A percentile compares a stretch with the other conserved stretches of the same genome.
phyloP scores from a whole-genome alignment of 2,329 filamentous ascomycete species.

The Lachnellula willkommii region DNA sequence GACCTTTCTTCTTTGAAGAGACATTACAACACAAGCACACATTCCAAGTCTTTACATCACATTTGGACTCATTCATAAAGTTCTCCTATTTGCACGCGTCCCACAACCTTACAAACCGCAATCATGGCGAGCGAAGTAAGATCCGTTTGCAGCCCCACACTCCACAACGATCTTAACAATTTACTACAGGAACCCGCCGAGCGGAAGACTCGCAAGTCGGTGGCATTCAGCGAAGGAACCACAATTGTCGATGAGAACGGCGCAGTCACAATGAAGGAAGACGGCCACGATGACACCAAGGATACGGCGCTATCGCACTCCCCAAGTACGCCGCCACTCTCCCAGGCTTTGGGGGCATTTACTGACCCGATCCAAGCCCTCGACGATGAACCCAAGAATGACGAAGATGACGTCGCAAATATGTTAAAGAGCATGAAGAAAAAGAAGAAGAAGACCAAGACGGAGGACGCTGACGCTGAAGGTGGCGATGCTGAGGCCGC shows the following conservation, averaged over 20 bases:
- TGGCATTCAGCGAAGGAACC: slow-evolving; percentile 85
- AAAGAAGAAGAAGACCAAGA: slow-evolving; percentile 81
- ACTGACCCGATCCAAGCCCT: slow-evolving; percentile 42
- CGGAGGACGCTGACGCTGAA: slow-evolving; percentile 57
- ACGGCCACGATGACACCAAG: slow-evolving; percentile 66
- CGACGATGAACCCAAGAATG: slow-evolving; percentile 31
- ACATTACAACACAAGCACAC: slow-evolving; percentile 1
- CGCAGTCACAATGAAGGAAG: slow-evolving; percentile 70
- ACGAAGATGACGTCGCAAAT: slow-evolving; percentile 57
- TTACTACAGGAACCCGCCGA: slow-evolving; percentile 35
- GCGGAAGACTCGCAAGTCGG: slow-evolving; percentile 81
- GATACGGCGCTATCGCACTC: slow-evolving; percentile 77
- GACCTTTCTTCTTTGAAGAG: not conserved
- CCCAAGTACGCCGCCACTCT: slow-evolving; percentile 56
- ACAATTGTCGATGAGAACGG: slow-evolving; percentile 87
- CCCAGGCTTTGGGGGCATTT: slow-evolving; percentile 50
- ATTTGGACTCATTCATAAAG: not conserved
- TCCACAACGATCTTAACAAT: slow-evolving; percentile 18
- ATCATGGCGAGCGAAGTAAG: slow-evolving; percentile 46
- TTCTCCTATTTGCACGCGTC: not conserved
- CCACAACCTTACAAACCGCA: slow-evolving; percentile 31
- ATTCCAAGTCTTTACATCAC: not conserved
- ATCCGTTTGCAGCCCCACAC: slow-evolving; percentile 19
- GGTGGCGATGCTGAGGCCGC: slow-evolving; percentile 50
- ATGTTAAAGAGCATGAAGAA: slow-evolving; percentile 67